Base-by-base conservation (phyloP, 345 rosid species). In the Capsella bursapastoris region DNA sequence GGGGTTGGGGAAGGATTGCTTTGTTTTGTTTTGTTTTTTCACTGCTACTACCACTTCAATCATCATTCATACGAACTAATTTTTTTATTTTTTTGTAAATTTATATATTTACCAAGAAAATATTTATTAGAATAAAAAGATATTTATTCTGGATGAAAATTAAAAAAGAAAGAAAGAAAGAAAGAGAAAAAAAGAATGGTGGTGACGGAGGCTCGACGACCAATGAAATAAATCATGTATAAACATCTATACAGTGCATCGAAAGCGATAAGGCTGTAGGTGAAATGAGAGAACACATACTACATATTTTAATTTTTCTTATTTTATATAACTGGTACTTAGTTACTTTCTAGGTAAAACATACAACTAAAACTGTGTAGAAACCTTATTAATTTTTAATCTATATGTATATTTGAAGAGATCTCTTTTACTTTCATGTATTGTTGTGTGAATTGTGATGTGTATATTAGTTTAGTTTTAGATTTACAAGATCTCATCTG, bases 121-220 rank as follows among this genome's bases (percentile, higher is more conserved):
- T 4, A 14, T 6, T 10, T 45, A 31, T 60, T 22, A 5, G 1
- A 61, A 61, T 6, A 61, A 40, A 61, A 7, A 22, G 18, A 25
- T 59, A 37, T 38, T 38, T 59, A 37, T 59, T 59, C 48, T 18
- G 48, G 10, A 38, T 11, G 29, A 50, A 66, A 34, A 34, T 34
- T 1, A 34, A 34, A 34, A 34, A 34, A 2, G 31, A 2, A 29
- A 18, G 1, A 11, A 18, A 25, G 4, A 12, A 4, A 12, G 25
- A 22, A 22, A 22, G 2, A 22, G 25, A 4, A 27, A 14, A 37
- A 31, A 59, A 64, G n/a, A 82, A 74, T 43, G 79, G 84, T 74
- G 73, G 86, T 77, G 91, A 85, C 69, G 78, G 74, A 11, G 85
- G 91, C 90, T 74, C 85, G 72, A 79, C 56, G 56, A 69, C 70